Evolutionary conservation across 768 basidiomycete species (phyloP).

Genomic region (Macrolepiota albuminosa): DNA sequence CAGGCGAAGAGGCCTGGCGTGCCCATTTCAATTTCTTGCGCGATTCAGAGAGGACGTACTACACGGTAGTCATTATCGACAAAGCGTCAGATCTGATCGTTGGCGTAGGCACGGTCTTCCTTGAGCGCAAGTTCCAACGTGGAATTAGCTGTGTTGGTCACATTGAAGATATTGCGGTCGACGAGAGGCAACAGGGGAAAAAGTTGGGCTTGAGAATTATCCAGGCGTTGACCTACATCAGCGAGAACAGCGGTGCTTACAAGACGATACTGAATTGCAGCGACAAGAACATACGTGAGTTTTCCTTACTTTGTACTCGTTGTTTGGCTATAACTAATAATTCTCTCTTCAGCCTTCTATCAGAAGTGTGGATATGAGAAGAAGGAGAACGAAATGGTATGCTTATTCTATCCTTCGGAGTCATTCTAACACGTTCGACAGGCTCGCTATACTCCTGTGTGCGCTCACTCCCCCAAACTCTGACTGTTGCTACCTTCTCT

Average conservation of each 20-base stretch:
- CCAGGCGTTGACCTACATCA: constrained; percentile 78
- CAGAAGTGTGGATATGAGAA: constrained; percentile 90
- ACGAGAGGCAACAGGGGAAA: constrained; percentile 83
- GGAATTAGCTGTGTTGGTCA: constrained; percentile 86
- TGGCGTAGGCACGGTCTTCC: constrained; percentile 75
- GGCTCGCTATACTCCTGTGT: constrained; percentile 58
- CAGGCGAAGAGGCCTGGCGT: constrained; percentile 62
- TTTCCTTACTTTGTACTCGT: constrained; percentile 1
- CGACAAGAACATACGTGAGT: constrained; percentile 86
- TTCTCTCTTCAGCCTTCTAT: constrained; percentile 72
- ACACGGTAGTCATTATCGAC: constrained; percentile 78
- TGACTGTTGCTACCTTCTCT: constrained; percentile 16
- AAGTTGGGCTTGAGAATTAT: constrained; percentile 88
- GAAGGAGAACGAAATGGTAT: constrained; percentile 93
- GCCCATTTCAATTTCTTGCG: constrained; percentile 63
- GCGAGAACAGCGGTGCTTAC: constrained; percentile 79
- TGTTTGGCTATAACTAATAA: not conserved
- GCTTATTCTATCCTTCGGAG: constrained; percentile 14
- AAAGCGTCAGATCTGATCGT: constrained; percentile 74
- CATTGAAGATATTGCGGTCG: constrained; percentile 97
- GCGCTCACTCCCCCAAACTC: constrained; percentile 32
- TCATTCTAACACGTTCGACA: constrained; percentile 16
- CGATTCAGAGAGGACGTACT: constrained; percentile 62
- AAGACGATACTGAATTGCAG: constrained; percentile 98
- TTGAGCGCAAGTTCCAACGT: constrained; percentile 94